A percentile compares a stretch with the other conserved stretches of the same genome.
Evolutionary conservation across 2,329 filamentous ascomycete species (phyloP).

Genomic region (Pseudovirgaria hyperparasitica): DNA sequence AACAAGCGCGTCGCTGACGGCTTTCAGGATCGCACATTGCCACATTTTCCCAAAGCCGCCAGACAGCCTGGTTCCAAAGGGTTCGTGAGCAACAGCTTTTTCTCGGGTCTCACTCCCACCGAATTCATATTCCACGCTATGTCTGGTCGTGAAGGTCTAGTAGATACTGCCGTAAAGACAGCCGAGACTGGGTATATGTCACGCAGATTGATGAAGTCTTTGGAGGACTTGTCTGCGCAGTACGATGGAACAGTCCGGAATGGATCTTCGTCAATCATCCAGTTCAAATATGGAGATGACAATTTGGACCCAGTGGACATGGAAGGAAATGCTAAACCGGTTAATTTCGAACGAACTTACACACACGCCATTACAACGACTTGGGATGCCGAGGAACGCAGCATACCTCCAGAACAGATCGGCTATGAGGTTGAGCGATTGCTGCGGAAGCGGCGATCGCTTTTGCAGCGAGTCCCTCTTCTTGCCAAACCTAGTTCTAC

Average conservation of each 20-base stretch:
- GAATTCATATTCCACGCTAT: constrained; percentile 99
- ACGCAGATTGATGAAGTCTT: constrained; percentile 89
- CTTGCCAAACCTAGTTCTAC: too few species aligned
- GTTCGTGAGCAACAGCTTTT: constrained; percentile 96
- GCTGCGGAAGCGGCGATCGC: too few species aligned
- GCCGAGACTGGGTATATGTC: constrained; percentile 99
- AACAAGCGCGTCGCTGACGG: constrained; percentile 87
- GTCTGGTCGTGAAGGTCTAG: constrained; percentile 92
- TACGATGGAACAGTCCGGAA: constrained; percentile 95
- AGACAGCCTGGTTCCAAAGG: constrained; percentile 90
- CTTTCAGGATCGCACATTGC: constrained; percentile 88
- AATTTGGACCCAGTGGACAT: constrained; percentile 94
- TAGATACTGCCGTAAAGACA: constrained; percentile 98
- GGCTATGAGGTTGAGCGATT: too few species aligned
- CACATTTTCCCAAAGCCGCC: constrained; percentile 89
- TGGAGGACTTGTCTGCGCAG: constrained; percentile 85
- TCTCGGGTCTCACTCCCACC: constrained; percentile 74
- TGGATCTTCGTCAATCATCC: constrained; percentile 75
- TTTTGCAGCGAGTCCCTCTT: too few species aligned
- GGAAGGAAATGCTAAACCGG: constrained; percentile 86
- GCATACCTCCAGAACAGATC: constrained; percentile 58
- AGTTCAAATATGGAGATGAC: constrained; percentile 96
- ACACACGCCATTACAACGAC: constrained; percentile 65
- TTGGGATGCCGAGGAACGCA: constrained; percentile 62
- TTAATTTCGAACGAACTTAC: constrained; percentile 85